Percentiles rank a stretch among this genome's conserved stretches.
phyloP scores from a whole-genome alignment of 768 basidiomycete species.

The Mycena polygramma region DNA sequence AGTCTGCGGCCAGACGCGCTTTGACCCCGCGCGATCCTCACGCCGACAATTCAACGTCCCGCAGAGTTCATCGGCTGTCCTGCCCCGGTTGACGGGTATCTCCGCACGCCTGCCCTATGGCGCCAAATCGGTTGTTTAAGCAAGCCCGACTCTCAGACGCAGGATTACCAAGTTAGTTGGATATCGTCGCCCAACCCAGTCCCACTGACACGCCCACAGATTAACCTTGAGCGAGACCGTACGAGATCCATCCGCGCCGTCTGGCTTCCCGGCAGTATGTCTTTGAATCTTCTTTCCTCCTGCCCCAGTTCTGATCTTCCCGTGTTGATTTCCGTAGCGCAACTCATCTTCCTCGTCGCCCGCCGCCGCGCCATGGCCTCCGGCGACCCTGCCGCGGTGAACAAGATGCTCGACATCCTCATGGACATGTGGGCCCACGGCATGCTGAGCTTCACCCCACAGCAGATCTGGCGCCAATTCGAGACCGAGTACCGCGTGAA shows the following conservation, averaged over 20 bases:
- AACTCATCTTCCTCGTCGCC: slow-evolving; percentile 10
- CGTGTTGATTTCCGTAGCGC: not conserved
- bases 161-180: slow-evolving; percentile 13
- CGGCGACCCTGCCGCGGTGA: not conserved
- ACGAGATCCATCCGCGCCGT: slow-evolving; percentile 6
- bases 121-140: slow-evolving; percentile 9
- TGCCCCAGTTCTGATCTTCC: too few species aligned
- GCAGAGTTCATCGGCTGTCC: slow-evolving; percentile 15
- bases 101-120: slow-evolving; percentile 10
- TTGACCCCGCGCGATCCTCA: slow-evolving; percentile 13
- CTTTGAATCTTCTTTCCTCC: not conserved
- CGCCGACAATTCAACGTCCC: not conserved
- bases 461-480: slow-evolving; percentile 11
- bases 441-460: not conserved
- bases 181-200: not conserved
- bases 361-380: slow-evolving; percentile 27
- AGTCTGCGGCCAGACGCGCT: slow-evolving; percentile 6
- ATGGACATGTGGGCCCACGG: not conserved
- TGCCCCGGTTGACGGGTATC: not conserved
- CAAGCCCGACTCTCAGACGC: not conserved
- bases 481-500: slow-evolving; percentile 20
- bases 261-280: not conserved
- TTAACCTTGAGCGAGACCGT: not conserved
- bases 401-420: slow-evolving; percentile 6
- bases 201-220: not conserved